Evolutionary conservation across 169 alveolate species (phyloP).

Genomic region (Theileria parva): DNA sequence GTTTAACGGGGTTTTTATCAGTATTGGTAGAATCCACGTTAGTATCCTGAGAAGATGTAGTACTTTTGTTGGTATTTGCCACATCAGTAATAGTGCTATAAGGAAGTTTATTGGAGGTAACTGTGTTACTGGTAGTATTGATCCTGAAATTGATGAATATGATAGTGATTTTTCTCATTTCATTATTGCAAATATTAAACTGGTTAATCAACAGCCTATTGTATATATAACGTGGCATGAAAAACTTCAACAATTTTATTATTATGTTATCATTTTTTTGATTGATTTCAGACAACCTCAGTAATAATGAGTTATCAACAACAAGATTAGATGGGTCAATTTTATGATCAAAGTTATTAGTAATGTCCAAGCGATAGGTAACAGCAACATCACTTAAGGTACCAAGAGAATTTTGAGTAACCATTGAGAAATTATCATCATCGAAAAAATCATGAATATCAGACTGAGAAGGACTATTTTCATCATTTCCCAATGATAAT

Average conservation of each 20-base stretch:
- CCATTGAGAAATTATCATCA: conserved; percentile 29
- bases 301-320: not conserved
- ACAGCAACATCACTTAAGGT: not conserved
- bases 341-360: not conserved
- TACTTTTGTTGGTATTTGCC: not conserved
- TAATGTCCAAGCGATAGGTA: too few species aligned
- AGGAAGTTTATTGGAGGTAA: conserved; percentile 30
- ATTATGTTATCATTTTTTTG: not conserved
- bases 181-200: conserved; percentile 76
- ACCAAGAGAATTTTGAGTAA: conserved; percentile 20
- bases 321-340: not conserved
- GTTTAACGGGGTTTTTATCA: conserved; percentile 61
- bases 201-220: conserved; percentile 66
- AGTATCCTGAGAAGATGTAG: conserved; percentile 7
- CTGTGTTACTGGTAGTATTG: conserved; percentile 43
- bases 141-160: conserved; percentile 73
- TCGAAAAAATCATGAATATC: not conserved
- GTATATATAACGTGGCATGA: conserved; percentile 77
- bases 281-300: not conserved
- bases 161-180: conserved; percentile 76
- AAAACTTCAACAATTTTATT: conserved; percentile 57
- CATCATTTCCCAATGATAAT: conserved; percentile 12
- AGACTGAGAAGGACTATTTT: conserved; percentile 46
- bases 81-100: not conserved
- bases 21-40: conserved; percentile 6